Percentiles rank a stretch among this genome's conserved stretches.
Conservation (phyloP, 2,329 filamentous ascomycete genomes). For the Monosporascus sp. region DNA sequence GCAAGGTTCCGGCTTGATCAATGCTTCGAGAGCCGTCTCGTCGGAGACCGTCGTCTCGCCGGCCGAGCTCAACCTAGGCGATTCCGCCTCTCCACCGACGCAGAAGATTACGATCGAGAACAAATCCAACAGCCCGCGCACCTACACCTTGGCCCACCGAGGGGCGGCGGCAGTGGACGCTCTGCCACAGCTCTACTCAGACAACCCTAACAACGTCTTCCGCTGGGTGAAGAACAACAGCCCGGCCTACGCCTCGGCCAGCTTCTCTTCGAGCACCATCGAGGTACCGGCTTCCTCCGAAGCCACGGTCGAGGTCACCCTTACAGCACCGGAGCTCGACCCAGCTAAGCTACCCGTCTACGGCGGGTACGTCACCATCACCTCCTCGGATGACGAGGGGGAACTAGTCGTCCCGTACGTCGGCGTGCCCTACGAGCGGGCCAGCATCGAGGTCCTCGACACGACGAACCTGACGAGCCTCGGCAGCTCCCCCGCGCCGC, state of each 20-base stretch:
- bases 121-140: constrained; percentile 6
- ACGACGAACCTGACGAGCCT: not conserved
- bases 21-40: constrained; percentile 23
- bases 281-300: constrained; percentile 7
- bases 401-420: constrained; percentile 1
- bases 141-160: constrained; percentile 12
- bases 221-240: constrained; percentile 3
- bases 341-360: constrained; percentile 14
- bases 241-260: constrained; percentile 9
- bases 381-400: not conserved
- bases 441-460: not conserved
- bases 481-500: not conserved
- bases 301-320: constrained; percentile 4
- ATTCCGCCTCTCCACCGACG: not conserved
- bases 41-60: constrained; percentile 12
- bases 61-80: constrained; percentile 9
- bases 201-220: not conserved
- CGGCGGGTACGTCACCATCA: constrained; percentile 12
- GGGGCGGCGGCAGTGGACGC: constrained; percentile 11
- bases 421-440: not conserved
- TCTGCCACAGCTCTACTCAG: not conserved
- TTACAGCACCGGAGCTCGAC: constrained; percentile 10
- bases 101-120: constrained; percentile 18
- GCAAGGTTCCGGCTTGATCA: constrained; percentile 29
- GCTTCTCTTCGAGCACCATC: constrained; percentile 7